These are phyloP conservation scores for Cylindrodendrum hubeiense DNA, from an alignment of 2,329 filamentous ascomycete species.

Conservation along the genomic window DNA sequence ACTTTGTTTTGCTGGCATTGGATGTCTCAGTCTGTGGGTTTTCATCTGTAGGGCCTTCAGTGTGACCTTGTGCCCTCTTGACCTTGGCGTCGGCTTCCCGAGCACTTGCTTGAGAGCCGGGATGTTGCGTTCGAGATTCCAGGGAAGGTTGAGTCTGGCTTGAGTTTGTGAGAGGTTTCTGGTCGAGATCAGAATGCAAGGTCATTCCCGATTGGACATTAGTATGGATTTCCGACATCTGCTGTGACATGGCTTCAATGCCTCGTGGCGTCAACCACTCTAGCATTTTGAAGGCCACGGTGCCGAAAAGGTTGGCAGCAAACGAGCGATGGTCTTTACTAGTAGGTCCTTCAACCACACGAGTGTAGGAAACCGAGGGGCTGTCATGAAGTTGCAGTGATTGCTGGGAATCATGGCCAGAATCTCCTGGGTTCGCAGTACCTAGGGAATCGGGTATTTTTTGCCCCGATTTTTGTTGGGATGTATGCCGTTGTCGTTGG, in stretches of 20 bases:
- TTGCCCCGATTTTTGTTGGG: slow-evolving; percentile 10
- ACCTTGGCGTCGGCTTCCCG: slow-evolving; percentile 15
- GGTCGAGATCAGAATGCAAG: background rate
- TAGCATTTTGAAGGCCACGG: slow-evolving; percentile 76
- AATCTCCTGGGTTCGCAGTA: background rate
- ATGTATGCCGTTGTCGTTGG: slow-evolving; percentile 8
- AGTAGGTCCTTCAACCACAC: slow-evolving; percentile 59
- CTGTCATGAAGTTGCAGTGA: background rate
- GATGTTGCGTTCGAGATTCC: slow-evolving; percentile 10
- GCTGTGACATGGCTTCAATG: slow-evolving; percentile 62
- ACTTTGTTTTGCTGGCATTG: slow-evolving; percentile 16
- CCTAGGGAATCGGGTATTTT: background rate
- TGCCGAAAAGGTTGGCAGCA: slow-evolving; percentile 73
- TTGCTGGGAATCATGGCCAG: background rate
- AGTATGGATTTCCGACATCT: slow-evolving; percentile 38
- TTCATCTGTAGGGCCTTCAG: slow-evolving; percentile 1
- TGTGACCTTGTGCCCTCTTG: slow-evolving; percentile 2
- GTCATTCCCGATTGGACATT: slow-evolving; percentile 5
- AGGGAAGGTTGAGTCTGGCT: background rate
- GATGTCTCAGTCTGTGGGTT: slow-evolving; percentile 11
- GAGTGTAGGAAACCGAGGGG: slow-evolving; percentile 45
- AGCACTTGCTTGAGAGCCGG: slow-evolving; percentile 1
- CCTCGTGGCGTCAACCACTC: slow-evolving; percentile 76
- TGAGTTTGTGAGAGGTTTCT: background rate
- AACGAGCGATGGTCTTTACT: slow-evolving; percentile 71